Conservation (phyloP, 176 grass and related monocot genomes). For the maize (Zea mays) region Zm-B73-REFERENCE-NAM-5.0 NC_050105.1:127497501-127498000, state of each 20-base stretch:
- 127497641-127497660: constrained; percentile 47
- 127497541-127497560: constrained; percentile 48
- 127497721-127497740: constrained; percentile 56
- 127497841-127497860: constrained; percentile 56
- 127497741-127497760: constrained; percentile 63
- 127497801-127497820: constrained; percentile 79
- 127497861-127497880: constrained; percentile 62
- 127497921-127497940: constrained; percentile 60
- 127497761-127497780: constrained; percentile 52
- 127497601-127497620: constrained; percentile 56
- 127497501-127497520: constrained; percentile 60
- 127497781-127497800: constrained; percentile 33
- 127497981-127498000: constrained; percentile 46
- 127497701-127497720: constrained; percentile 68
- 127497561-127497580: constrained; percentile 50
- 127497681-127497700: constrained; percentile 57
- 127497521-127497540: constrained; percentile 75
- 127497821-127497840: constrained; percentile 65
- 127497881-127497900: constrained; percentile 70
- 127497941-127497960: constrained; percentile 74
- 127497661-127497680: constrained; percentile 71
- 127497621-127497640: constrained; percentile 58
- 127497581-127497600: constrained; percentile 59
- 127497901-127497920: constrained; percentile 63
- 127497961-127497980: constrained; percentile 66